Evolutionary conservation across 208 protist species (phyloP), one percentile per base, ranked within the genome.

Genomic region (Trypanosomatidae sp.): DNA sequence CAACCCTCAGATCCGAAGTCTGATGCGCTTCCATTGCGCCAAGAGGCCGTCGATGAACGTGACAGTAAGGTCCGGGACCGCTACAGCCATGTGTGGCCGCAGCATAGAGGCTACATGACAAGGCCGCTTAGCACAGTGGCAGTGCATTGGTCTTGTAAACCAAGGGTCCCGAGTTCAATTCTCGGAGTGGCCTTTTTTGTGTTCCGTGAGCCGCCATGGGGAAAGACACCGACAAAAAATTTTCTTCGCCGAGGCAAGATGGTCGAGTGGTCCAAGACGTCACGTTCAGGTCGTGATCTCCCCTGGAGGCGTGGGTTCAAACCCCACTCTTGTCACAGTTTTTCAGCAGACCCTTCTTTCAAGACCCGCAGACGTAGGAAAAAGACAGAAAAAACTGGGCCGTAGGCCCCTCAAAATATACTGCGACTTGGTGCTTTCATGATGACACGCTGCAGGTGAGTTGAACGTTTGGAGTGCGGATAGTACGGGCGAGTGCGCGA

Each of bases 71-170:
- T 36, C 33, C 33, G 1, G 33, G 33, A 36, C 33, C 77, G 69
- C 71, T 79, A 85, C 69, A 82, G 71, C 77, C 70, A 79, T 85
- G 76, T 78, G 74, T 74, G 77, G 69, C 76, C 72, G 79, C 67
- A 80, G 28, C 3, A 39, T 39, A 39, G 36, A 6, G 1, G 36
- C 36, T 6, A 6, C 3, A 0, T 39, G 0, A 8, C 36, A 39
- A 3, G 77, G 71, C 73, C 66, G 59, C 62, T 72, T 81, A 83
- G 77, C 77, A 78, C 77, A 85, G 77, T 85, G 80, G 76, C 76
- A 87, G 75, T 82, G 74, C 76, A 85, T 56, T 73, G 66, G 53
- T 85, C 70, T 83, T 68, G 80, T 85, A 83, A 86, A 82, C 47
- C 62, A 68, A 47, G 79, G 83, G 80, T 80, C 83, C 58, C 71